Conservation (phyloP, 306 rosid species). For the Citrullus amarus region DNA sequence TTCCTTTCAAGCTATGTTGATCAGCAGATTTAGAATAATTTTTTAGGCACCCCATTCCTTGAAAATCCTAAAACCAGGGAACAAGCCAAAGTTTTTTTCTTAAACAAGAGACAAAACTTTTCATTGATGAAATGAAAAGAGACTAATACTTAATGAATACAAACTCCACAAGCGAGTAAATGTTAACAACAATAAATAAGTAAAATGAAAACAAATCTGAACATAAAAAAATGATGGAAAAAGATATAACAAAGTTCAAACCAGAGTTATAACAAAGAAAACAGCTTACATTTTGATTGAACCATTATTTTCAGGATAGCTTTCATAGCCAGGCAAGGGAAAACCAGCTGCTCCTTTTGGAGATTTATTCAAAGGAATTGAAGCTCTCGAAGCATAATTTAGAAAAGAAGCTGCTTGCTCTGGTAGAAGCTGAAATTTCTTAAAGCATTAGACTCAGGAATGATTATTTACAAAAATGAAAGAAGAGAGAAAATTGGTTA, state of each 20-base stretch:
- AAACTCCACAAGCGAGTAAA: no score
- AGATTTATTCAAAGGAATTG: conserved; percentile 62
- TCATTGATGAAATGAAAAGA: no score
- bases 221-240: no score
- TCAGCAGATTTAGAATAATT: neutral
- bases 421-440: conserved; percentile 73
- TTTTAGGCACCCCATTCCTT: neutral
- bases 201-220: no score
- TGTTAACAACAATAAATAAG: no score
- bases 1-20: neutral
- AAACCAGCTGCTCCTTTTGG: conserved; percentile 65
- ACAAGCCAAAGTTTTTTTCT: neutral
- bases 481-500: neutral
- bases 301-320: conserved; percentile 84
- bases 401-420: conserved; percentile 93
- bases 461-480: conserved; percentile 4
- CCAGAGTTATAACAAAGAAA: conserved; percentile 7
- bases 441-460: conserved; percentile 26
- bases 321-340: conserved; percentile 94
- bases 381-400: conserved; percentile 71
- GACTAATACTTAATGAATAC: no score
- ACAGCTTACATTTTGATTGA: conserved; percentile 78
- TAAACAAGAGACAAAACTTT: no score
- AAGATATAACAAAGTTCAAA: no score
- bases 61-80: neutral